Conservation (phyloP, 768 basidiomycete species). For the Leccinum incarnatum region DNA sequence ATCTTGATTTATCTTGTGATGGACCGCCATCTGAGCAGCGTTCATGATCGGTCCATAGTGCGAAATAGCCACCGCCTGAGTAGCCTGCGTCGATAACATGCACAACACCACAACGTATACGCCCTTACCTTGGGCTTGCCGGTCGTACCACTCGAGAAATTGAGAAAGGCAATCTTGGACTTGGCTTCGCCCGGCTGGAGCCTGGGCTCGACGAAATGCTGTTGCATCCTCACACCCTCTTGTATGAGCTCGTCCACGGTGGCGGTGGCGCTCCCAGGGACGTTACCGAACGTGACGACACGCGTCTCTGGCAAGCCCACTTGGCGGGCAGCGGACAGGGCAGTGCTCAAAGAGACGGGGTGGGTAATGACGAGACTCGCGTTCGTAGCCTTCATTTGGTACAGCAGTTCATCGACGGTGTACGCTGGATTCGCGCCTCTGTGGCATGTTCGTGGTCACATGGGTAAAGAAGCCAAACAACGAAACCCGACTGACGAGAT, state of each 20-base stretch:
- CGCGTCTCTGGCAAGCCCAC: slow-evolving; percentile 31
- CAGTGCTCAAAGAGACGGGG: slow-evolving; percentile 26
- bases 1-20: slow-evolving; percentile 44
- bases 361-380: slow-evolving; percentile 33
- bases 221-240: slow-evolving; percentile 35
- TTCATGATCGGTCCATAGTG: slow-evolving; percentile 67
- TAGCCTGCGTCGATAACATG: background rate
- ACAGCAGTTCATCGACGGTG: slow-evolving; percentile 29
- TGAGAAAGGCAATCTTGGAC: slow-evolving; percentile 61
- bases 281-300: slow-evolving; percentile 27
- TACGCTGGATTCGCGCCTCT: slow-evolving; percentile 38
- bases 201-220: slow-evolving; percentile 43
- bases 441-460: background rate
- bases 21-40: slow-evolving; percentile 55
- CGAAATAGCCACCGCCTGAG: slow-evolving; percentile 62
- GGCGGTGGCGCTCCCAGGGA: slow-evolving; percentile 7
- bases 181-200: slow-evolving; percentile 58
- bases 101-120: background rate
- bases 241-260: slow-evolving; percentile 51
- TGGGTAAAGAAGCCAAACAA: background rate
- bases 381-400: slow-evolving; percentile 30
- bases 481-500: slow-evolving; percentile 45
- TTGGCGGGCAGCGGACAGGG: slow-evolving; percentile 29
- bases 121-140: slow-evolving; percentile 40
- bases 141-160: slow-evolving; percentile 76